Evolutionary conservation across 2,329 filamentous ascomycete species (phyloP).

Genomic region (Fusarium secorum): DNA sequence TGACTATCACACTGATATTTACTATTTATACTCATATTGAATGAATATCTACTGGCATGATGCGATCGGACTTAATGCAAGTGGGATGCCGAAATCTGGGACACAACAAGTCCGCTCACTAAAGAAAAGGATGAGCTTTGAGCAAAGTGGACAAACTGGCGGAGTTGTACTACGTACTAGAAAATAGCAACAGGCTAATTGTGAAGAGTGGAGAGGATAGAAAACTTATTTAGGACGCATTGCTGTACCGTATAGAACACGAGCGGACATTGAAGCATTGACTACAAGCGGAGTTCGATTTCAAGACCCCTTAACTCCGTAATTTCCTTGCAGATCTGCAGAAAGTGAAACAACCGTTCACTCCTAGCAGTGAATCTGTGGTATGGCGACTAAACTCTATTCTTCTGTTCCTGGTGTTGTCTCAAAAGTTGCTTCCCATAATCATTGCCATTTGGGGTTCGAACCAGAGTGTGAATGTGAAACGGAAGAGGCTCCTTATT

Average conservation of each 20-base stretch:
- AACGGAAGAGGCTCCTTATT: conserved; percentile 77
- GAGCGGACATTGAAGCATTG: background rate
- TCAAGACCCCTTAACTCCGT: background rate
- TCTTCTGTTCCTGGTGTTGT: background rate
- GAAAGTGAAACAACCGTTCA: background rate
- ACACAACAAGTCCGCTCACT: background rate
- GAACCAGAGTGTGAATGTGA: conserved; percentile 76
- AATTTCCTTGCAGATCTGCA: background rate
- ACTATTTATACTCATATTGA: background rate
- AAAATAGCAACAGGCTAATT: background rate
- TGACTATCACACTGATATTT: accelerated
- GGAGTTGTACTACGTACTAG: background rate
- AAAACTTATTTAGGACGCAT: background rate
- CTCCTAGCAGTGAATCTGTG: background rate
- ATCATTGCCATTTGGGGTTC: conserved; percentile 77
- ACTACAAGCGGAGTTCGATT: background rate
- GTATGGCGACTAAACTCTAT: background rate
- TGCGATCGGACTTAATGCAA: background rate
- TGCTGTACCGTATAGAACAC: background rate
- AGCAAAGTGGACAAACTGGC: too few relatives aligned
- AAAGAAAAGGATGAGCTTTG: background rate
- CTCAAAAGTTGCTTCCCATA: conserved; percentile 64
- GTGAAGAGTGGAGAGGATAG: background rate
- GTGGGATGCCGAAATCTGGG: background rate
- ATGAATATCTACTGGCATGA: background rate